phyloP scores from a whole-genome alignment of 1,284 basidiomycete genomes.

The Apiotrichum mycotoxinovorans region DNA sequence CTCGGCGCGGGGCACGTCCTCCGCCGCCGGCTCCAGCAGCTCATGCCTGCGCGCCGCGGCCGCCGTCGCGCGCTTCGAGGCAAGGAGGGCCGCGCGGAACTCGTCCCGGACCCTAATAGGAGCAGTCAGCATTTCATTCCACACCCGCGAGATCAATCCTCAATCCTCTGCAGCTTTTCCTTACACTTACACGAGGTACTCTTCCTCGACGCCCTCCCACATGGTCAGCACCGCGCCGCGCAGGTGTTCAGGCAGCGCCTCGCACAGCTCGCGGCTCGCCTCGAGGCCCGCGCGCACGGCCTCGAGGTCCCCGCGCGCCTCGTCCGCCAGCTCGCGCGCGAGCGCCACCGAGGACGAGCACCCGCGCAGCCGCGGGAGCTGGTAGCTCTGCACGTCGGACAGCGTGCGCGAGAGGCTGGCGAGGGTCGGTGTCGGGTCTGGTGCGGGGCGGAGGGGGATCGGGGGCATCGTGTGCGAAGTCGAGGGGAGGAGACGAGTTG shows the following conservation, averaged over 20 bases:
- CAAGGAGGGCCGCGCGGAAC: conserved; percentile 34
- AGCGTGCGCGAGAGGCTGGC: conserved; percentile 56
- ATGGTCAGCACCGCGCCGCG: conserved; percentile 57
- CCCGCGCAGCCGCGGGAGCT: conserved; percentile 66
- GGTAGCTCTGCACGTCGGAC: conserved; percentile 63
- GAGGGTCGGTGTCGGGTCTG: conserved; percentile 11
- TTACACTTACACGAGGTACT: conserved; percentile 22
- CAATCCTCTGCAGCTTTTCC: not conserved
- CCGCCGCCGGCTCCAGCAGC: conserved; percentile 13
- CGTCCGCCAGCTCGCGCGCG: conserved; percentile 69
- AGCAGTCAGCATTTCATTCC: not conserved
- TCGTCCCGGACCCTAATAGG: conserved; percentile 10
- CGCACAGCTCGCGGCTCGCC: conserved; percentile 11
- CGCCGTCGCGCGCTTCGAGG: conserved; percentile 24
- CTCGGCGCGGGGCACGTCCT: conserved; percentile 13
- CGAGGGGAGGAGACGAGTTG: not conserved
- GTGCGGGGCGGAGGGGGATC: not conserved
- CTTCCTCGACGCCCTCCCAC: conserved; percentile 24
- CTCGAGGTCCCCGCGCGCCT: conserved; percentile 71
- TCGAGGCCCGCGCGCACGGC: conserved; percentile 48
- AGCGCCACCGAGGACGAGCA: conserved; percentile 66
- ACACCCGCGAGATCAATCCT: not conserved
- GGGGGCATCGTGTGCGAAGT: not conserved
- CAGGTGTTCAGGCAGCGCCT: conserved; percentile 6
- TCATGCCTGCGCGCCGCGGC: conserved; percentile 25